A percentile compares a stretch with the other conserved stretches of the same genome.
These are phyloP conservation scores for Pisolithus orientalis DNA, from an alignment of 768 basidiomycete species.

Conservation along the genomic window DNA sequence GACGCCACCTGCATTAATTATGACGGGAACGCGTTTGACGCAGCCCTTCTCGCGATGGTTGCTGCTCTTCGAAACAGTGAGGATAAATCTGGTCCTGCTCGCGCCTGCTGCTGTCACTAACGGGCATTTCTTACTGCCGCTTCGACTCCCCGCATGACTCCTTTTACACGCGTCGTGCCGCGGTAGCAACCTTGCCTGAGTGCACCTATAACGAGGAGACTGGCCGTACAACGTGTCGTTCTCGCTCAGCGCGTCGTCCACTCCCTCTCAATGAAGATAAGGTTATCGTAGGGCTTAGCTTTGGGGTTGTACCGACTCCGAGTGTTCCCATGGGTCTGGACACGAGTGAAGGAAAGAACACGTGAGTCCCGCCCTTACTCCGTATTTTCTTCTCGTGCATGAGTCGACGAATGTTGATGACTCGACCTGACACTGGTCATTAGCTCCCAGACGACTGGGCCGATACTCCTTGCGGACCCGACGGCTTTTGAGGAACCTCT, in stretches of 20 bases:
- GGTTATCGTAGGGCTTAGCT: slow-evolving; percentile 10
- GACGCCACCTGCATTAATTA: slow-evolving; percentile 96
- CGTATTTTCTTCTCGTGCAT: not conserved
- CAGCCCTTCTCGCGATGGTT: slow-evolving; percentile 80
- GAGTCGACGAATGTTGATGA: not conserved
- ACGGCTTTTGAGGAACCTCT: slow-evolving; percentile 89
- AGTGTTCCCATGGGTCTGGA: not conserved
- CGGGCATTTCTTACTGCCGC: not conserved
- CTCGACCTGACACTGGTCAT: slow-evolving; percentile 1
- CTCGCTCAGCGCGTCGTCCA: slow-evolving; percentile 39
- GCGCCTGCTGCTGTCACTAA: not conserved
- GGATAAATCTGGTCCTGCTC: slow-evolving; percentile 19
- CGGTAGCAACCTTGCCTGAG: slow-evolving; percentile 60
- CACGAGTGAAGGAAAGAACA: not conserved
- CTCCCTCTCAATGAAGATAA: slow-evolving; percentile 32
- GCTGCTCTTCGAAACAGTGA: slow-evolving; percentile 81
- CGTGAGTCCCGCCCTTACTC: not conserved
- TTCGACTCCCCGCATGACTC: not conserved
- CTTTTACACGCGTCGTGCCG: slow-evolving; percentile 2
- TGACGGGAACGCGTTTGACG: slow-evolving; percentile 94
- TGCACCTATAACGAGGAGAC: slow-evolving; percentile 64
- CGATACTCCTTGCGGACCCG: slow-evolving; percentile 71
- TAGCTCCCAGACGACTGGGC: slow-evolving; percentile 14
- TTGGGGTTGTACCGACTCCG: not conserved
- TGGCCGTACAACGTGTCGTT: slow-evolving; percentile 49